Percentiles rank a stretch among this genome's conserved stretches.
These are phyloP conservation scores for Saccharum officinarum DNA, from an alignment of 176 grass and related monocot genomes.

Conservation along the genomic window DNA sequence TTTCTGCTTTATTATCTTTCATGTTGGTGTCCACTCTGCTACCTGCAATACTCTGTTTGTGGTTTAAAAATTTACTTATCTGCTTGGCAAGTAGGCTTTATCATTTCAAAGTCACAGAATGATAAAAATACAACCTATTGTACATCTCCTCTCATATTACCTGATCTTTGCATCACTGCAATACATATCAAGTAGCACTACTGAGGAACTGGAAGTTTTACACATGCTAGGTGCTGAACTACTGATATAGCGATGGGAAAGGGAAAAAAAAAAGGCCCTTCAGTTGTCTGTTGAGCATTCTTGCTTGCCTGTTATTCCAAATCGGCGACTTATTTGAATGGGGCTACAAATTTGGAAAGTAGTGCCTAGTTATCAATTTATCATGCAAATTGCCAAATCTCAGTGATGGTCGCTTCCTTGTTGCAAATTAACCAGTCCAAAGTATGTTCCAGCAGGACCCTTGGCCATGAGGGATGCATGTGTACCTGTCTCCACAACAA, in stretches of 20 bases:
- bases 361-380: background rate
- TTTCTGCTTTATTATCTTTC: background rate
- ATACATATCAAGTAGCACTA: constrained; percentile 20
- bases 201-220: constrained; percentile 18
- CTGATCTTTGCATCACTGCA: background rate
- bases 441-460: constrained; percentile 61
- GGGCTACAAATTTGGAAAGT: background rate
- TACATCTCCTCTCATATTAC: constrained; percentile 5
- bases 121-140: constrained; percentile 9
- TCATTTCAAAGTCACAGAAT: background rate
- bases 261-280: background rate
- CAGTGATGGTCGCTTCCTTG: constrained; percentile 26
- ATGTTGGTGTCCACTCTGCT: background rate
- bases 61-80: background rate
- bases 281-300: background rate
- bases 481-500: constrained; percentile 78
- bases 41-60: background rate
- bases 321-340: background rate
- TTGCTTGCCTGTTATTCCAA: background rate
- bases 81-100: background rate
- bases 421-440: constrained; percentile 1
- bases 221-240: background rate
- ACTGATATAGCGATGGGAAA: background rate
- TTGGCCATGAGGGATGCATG: constrained; percentile 84
- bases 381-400: constrained; percentile 8